Percentiles rank a stretch among this genome's conserved stretches.
Evolutionary conservation across 306 rosid species (phyloP).

Genomic region (Quercus mongolica): DNA sequence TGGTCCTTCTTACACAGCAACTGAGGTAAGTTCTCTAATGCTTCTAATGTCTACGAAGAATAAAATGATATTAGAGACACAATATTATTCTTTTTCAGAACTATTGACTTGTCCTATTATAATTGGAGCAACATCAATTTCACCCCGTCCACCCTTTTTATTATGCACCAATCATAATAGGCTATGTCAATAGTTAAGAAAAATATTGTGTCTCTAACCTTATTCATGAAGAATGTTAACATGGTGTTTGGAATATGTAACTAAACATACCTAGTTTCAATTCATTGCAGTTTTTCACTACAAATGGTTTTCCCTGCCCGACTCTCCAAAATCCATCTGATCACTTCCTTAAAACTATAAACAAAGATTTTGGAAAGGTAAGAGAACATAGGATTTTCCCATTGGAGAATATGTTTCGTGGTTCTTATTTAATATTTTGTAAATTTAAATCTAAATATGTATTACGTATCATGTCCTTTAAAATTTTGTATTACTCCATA

Average conservation of each 20-base stretch:
- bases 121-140: too few relatives aligned
- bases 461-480: too few relatives aligned
- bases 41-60: too few relatives aligned
- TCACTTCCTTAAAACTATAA: constrained; percentile 60
- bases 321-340: constrained; percentile 61
- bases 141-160: rapidly evolving
- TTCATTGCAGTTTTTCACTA: constrained; percentile 4
- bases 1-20: background rate
- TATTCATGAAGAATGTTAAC: background rate
- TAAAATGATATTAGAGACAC: too few relatives aligned
- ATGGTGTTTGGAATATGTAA: background rate
- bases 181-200: too few relatives aligned
- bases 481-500: too few relatives aligned
- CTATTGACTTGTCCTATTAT: too few relatives aligned
- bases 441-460: too few relatives aligned
- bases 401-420: background rate
- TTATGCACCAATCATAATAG: too few relatives aligned
- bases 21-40: background rate
- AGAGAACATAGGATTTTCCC: background rate
- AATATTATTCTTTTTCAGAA: too few relatives aligned
- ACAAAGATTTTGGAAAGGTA: constrained; percentile 69
- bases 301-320: constrained; percentile 51
- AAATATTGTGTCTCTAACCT: too few relatives aligned
- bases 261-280: background rate
- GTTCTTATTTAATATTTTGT: too few relatives aligned